These are phyloP conservation scores for Przewalskia tangutica DNA, from an alignment of 257 asterid genomes.

Conservation along the genomic window DNA sequence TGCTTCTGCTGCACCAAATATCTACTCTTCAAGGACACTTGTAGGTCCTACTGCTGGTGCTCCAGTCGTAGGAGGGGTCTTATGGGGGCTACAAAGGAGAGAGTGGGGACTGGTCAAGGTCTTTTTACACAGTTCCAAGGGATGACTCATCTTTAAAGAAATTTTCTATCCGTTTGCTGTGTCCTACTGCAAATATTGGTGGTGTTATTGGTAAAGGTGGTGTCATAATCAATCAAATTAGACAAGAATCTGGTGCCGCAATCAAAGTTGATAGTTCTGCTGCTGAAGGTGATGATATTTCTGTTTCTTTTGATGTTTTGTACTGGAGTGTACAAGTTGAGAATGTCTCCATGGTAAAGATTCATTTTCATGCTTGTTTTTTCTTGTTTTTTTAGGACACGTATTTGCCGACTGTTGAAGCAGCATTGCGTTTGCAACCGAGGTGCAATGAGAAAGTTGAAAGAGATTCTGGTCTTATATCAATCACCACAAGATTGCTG, in stretches of 20 bases:
- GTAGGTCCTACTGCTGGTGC: conserved; percentile 53
- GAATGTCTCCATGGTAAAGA: neutral
- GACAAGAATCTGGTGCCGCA: conserved; percentile 84
- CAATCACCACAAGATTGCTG: conserved; percentile 68
- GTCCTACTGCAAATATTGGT: conserved; percentile 78
- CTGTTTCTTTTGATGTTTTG: neutral
- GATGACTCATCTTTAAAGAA: conserved; percentile 62
- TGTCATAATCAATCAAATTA: conserved; percentile 65
- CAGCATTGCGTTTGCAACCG: conserved; percentile 86
- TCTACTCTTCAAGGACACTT: conserved; percentile 57
- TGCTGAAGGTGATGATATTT: conserved; percentile 72
- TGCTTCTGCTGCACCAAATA: conserved; percentile 51
- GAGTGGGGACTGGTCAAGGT: conserved; percentile 60
- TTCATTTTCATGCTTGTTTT: neutral
- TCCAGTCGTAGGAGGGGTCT: conserved; percentile 69
- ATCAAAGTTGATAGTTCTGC: conserved; percentile 79
- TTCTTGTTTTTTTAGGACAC: conserved; percentile 64
- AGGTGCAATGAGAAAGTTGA: conserved; percentile 94
- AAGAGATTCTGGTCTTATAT: conserved; percentile 83
- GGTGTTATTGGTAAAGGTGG: conserved; percentile 98
- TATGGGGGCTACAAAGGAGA: conserved; percentile 87
- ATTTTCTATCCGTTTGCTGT: conserved; percentile 66
- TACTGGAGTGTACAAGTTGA: neutral
- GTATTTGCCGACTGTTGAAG: conserved; percentile 78
- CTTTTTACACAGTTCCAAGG: conserved; percentile 65